Evolutionary conservation across 108 stramenopile genomes (phyloP).

Genomic region (Stephanodiscus minutulus): DNA sequence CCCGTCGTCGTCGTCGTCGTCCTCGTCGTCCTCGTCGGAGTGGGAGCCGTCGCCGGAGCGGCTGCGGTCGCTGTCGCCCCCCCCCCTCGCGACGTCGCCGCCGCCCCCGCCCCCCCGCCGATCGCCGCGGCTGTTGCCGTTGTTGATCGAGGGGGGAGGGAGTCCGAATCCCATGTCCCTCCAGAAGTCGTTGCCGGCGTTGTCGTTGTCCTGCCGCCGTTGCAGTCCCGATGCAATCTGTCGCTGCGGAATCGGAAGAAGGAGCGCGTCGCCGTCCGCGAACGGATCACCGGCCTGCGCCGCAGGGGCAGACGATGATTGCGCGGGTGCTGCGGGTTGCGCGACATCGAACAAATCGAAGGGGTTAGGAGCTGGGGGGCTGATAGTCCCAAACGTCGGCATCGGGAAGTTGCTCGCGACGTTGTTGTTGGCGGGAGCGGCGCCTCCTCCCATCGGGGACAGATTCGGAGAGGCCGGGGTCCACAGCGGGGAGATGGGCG

Average conservation of each 20-base stretch:
- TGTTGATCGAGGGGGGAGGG: background rate
- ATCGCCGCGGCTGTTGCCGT: background rate
- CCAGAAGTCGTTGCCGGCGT: constrained; percentile 35
- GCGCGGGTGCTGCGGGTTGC: background rate
- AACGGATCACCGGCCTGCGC: constrained; percentile 13
- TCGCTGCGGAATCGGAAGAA: background rate
- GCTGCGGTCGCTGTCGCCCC: background rate
- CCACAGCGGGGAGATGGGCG: constrained; percentile 34
- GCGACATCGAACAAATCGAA: constrained; percentile 25
- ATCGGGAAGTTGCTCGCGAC: constrained; percentile 3
- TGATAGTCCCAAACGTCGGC: background rate
- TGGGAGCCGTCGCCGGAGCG: too few relatives aligned
- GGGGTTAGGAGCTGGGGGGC: constrained; percentile 8
- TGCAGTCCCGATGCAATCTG: background rate
- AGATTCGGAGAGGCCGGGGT: constrained; percentile 19
- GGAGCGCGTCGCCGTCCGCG: background rate
- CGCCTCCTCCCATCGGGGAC: constrained; percentile 1
- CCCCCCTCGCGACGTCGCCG: background rate
- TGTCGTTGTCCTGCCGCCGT: too few relatives aligned
- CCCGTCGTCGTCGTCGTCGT: constrained; percentile 6
- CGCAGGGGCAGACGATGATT: background rate
- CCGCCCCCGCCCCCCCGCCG: background rate
- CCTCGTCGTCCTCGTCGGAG: constrained; percentile 12
- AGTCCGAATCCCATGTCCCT: constrained; percentile 33
- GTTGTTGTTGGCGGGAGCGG: too few relatives aligned